Base-by-base conservation (phyloP, 73 alveolate genomes). In the Tetrahymena malaccensis region DNA sequence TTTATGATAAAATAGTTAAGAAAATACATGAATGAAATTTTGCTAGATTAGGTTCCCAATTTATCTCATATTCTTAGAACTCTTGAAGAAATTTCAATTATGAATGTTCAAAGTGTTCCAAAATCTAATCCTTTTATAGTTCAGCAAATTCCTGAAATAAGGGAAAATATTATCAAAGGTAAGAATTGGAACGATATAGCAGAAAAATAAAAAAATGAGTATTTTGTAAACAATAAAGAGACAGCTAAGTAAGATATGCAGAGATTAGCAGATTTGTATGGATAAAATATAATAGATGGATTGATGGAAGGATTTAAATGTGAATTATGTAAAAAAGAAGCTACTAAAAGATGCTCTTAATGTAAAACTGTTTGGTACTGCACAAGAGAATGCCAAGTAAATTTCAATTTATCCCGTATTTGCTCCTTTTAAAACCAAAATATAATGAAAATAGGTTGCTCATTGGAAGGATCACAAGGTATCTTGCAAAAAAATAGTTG, bases 351-450 rank as follows among this genome's bases (percentile, higher is more conserved):
- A 97, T 98, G 99, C 96, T 96, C 99, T 19, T 97, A 99, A 94
- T 99, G 99, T 96, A 98, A 98, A 97, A 96, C 98, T 94, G 98
- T 98, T 84, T 99, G 99, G 99, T 99, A 98, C 96, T 99, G 99
- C 93, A 94, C 99, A 55, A 98, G 99, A 95, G 99, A 99, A 85
- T 99, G 99, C 94, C 98, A 99, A 95, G 97, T 97, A 43, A 58
- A n/a, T 44, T 4, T 44, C 22, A 15, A 15, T 3, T 15, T 15
- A 58, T 22, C 85, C 1, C 22, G 6, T 58, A 11, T 22, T 58
- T 13, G 11, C 58, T 44, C 12, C n/a, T n/a, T n/a, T n/a, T n/a
- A n/a, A n/a, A n/a, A n/a, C n/a, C n/a, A n/a, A n/a, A n/a, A n/a
- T n/a, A n/a, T n/a, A n/a, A n/a, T n/a, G n/a, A n/a, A n/a, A n/a